Evolutionary conservation across 345 rosid species (phyloP).

Genomic region (Luvunga scandens): DNA sequence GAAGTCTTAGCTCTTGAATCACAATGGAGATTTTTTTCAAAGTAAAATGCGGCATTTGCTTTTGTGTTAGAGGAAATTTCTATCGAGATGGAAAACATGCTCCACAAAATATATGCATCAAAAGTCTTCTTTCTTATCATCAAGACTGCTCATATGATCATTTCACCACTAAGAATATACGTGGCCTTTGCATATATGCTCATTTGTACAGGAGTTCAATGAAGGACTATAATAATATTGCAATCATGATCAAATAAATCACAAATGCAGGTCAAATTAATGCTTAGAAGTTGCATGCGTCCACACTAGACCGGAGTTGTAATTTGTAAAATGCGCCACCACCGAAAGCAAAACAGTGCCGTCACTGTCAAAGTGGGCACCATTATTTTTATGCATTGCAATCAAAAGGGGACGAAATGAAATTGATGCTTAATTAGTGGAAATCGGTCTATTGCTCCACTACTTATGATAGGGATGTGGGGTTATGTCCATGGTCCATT

Average conservation of each 20-base stretch:
- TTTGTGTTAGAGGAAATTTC: neutral
- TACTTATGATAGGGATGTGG: slow-evolving; percentile 7
- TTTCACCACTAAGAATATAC: neutral
- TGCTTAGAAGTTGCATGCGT: slow-evolving; percentile 1
- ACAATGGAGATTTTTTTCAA: neutral
- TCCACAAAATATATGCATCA: neutral
- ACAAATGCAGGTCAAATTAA: neutral
- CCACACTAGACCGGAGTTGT: neutral
- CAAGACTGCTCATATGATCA: neutral
- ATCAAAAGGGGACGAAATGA: neutral
- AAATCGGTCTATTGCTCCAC: neutral
- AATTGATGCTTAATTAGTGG: slow-evolving; percentile 8
- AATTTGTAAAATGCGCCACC: slow-evolving; percentile 11
- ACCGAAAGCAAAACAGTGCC: slow-evolving; percentile 25
- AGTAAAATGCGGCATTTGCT: neutral
- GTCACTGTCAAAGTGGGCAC: slow-evolving; percentile 18
- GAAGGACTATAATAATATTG: neutral
- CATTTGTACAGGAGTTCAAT: neutral
- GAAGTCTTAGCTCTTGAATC: neutral
- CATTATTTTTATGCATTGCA: slow-evolving; percentile 9
- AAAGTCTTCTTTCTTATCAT: neutral
- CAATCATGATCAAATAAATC: neutral
- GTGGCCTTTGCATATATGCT: neutral
- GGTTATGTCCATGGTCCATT: neutral
- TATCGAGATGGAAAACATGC: neutral